A percentile compares a stretch with the other conserved stretches of the same genome.
These are phyloP conservation scores for sunflower (Helianthus annuus) DNA, from an alignment of 129 eudicot genomes.

Conservation along the genomic window HanXRQr2.0-SUNRISE NC_035440.2:116211487-116211986, in stretches of 20 bases:
- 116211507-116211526: no score
- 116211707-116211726: not conserved
- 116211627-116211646: no score
- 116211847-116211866: slow-evolving; percentile 7
- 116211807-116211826: not conserved
- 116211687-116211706: not conserved
- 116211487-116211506: no score
- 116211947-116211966: not conserved
- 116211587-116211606: no score
- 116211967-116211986: slow-evolving; percentile 3
- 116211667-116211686: not conserved
- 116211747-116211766: not conserved
- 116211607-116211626: no score
- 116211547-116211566: no score
- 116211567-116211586: no score
- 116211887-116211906: not conserved
- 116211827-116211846: slow-evolving; percentile 1
- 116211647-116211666: no score
- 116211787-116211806: not conserved
- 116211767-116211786: not conserved
- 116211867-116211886: not conserved
- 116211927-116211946: not conserved
- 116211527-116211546: no score
- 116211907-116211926: not conserved
- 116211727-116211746: not conserved